Base-by-base conservation (phyloP, 495 filamentous ascomycete species). In the Xylaria intraflava region DNA sequence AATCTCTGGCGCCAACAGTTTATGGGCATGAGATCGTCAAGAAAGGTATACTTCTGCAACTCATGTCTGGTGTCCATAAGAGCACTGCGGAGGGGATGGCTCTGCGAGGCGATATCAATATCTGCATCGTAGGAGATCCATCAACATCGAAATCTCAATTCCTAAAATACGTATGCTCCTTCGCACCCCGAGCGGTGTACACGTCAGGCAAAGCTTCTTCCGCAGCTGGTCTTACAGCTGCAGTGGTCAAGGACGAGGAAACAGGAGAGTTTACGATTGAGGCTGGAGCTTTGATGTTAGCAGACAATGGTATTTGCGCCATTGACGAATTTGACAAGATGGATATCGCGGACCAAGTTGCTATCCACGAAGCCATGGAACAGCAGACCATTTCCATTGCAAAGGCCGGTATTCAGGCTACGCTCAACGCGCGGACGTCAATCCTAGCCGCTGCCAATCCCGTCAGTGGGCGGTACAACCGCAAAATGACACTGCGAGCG, bases 291-390 rank as follows among this genome's bases (percentile, higher is more conserved):
- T 80, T 99, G 47, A 99, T 99, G 93, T 78, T 99, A 26, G 93
- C 94, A 24, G 92, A 93, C 73, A 95, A 88, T 65, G 93, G 94
- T 57, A 92, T 97, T 66, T 99, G 93, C 70, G 89, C 89, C 55
- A 99, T 99, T 65, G 93, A 99, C 67, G 93, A 99, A 62, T 99
- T 99, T 66, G 93, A 99, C 78, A 99, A 97, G 73, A 99, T 99
- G 93, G 93, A 99, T 64, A 88, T 99, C 47, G 81, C 74, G 43
- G 93, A 99, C 71, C 93, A 99, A 74, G 93, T 99, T 42, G 93
- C 93, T 57, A 97, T 99, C 69, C 93, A 99, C 81, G 93, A 99
- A 81, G 94, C 94, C 49, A 99, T 99, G 93, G 93, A 99, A 79
- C 93, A 99, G 72, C 93, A 99, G 74, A 99, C 93, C 17, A 99